A percentile compares a stretch with the other conserved stretches of the same genome.
Conservation (phyloP, 305 asterid species). For the Rubia tinctorum region DNA sequence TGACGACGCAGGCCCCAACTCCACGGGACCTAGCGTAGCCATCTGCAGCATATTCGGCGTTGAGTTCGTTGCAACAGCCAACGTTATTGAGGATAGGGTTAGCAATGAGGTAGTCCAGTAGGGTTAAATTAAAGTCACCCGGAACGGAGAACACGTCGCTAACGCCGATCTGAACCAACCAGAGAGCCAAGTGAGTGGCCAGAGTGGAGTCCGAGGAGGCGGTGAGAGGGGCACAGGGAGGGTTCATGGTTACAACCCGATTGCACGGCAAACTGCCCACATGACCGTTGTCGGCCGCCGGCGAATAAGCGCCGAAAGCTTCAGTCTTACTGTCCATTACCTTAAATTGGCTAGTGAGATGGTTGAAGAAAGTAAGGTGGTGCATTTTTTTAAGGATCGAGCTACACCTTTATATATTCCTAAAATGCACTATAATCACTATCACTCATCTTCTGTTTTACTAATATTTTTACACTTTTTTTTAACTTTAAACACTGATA, state of each 20-base stretch:
- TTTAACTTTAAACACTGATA: too few relatives aligned
- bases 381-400: background rate
- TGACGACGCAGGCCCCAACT: background rate
- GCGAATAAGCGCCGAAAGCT: constrained; percentile 33
- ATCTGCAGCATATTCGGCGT: background rate
- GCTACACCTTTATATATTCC: background rate
- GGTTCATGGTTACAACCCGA: constrained; percentile 37
- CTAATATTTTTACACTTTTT: too few relatives aligned
- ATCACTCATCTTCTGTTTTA: too few relatives aligned
- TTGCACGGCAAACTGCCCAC: constrained; percentile 41
- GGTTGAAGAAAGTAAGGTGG: background rate
- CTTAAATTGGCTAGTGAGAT: background rate
- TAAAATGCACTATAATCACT: too few relatives aligned
- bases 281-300: constrained; percentile 27
- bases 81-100: background rate
- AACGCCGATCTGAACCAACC: background rate
- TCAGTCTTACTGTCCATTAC: constrained; percentile 56
- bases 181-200: constrained; percentile 17
- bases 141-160: background rate
- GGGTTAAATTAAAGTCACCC: background rate
- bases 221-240: too few relatives aligned
- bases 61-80: background rate
- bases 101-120: background rate
- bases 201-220: constrained; percentile 55
- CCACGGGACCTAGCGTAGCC: background rate